These are phyloP conservation scores for Syncephalastrum racemosum DNA, from an alignment of 371 early-diverging fungal species.

Conservation along the genomic window DNA sequence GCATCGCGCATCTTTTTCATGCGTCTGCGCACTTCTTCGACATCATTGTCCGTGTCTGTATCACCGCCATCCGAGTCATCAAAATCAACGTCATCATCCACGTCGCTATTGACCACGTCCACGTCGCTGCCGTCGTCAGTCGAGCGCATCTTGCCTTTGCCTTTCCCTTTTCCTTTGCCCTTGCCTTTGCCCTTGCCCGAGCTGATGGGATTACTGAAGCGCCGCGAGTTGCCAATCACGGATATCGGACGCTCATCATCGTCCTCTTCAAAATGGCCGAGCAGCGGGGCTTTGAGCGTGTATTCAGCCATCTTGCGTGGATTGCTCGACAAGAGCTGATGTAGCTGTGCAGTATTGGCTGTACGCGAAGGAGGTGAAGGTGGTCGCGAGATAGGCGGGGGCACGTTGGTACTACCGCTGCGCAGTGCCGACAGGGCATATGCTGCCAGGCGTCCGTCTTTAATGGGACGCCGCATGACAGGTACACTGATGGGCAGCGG, in stretches of 20 bases:
- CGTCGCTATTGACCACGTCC: slow-evolving; percentile 27
- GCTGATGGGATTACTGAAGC: neutral
- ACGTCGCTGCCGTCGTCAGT: slow-evolving; percentile 24
- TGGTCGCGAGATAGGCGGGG: slow-evolving; percentile 18
- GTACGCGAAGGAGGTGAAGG: slow-evolving; percentile 14
- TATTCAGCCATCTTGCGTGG: slow-evolving; percentile 32
- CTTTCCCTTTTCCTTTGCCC: neutral
- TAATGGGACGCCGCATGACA: slow-evolving; percentile 22
- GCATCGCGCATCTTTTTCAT: slow-evolving; percentile 37
- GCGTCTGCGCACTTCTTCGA: slow-evolving; percentile 31
- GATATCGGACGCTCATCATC: slow-evolving; percentile 11
- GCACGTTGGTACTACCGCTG: slow-evolving; percentile 18
- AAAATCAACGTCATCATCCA: slow-evolving; percentile 13
- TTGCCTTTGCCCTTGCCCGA: slow-evolving; percentile 1
- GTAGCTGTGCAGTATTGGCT: slow-evolving; percentile 19
- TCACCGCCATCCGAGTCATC: slow-evolving; percentile 21
- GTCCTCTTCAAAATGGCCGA: slow-evolving; percentile 31
- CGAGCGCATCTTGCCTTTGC: slow-evolving; percentile 1
- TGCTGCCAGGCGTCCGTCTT: slow-evolving; percentile 28
- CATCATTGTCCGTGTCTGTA: slow-evolving; percentile 34
- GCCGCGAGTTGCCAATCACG: slow-evolving; percentile 16
- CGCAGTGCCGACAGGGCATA: slow-evolving; percentile 37
- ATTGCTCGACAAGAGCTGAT: slow-evolving; percentile 26
- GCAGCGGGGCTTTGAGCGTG: slow-evolving; percentile 28
- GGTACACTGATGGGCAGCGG: slow-evolving; percentile 62